Conservation (phyloP, 2,329 filamentous ascomycete genomes). For the Aureobasidium uvarum region DNA sequence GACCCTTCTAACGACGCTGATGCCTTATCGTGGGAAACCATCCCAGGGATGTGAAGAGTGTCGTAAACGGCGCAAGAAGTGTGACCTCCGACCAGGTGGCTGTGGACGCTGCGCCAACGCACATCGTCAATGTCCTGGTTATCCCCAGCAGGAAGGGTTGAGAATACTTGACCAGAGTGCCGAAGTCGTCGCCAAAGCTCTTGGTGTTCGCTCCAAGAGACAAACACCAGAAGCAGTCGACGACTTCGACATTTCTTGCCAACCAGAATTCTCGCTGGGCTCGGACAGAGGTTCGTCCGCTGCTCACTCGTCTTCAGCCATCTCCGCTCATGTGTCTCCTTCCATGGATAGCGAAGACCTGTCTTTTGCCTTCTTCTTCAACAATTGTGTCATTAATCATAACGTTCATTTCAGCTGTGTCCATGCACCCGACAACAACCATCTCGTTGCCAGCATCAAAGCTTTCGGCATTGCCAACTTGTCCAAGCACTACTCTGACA, state of each 20-base stretch:
- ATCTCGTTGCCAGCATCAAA: slow-evolving; percentile 15
- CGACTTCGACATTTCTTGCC: neutral
- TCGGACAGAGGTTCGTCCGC: neutral
- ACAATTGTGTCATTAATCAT: neutral
- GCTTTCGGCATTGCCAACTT: slow-evolving; percentile 18
- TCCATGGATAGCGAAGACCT: slow-evolving; percentile 7
- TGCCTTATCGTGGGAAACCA: slow-evolving; percentile 16
- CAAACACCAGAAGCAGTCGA: neutral
- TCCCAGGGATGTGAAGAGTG: slow-evolving; percentile 19
- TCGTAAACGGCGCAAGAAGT: slow-evolving; percentile 20
- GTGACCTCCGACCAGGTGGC: slow-evolving; percentile 7
- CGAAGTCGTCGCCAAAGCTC: neutral
- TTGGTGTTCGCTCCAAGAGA: neutral
- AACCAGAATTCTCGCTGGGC: neutral
- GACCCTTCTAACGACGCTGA: neutral
- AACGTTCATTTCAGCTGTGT: neutral
- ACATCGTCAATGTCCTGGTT: slow-evolving; percentile 11
- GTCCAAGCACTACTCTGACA: slow-evolving; percentile 1
- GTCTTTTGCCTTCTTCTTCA: slow-evolving; percentile 17
- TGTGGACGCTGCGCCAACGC: slow-evolving; percentile 10
- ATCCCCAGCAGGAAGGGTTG: slow-evolving; percentile 1
- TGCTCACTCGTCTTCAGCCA: neutral
- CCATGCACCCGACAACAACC: neutral
- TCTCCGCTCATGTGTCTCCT: neutral
- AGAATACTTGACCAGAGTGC: slow-evolving; percentile 13